Percentiles rank a stretch among this genome's conserved stretches.
phyloP scores from a whole-genome alignment of 1,284 basidiomycete genomes.

The Puccinia brachypodii region DNA sequence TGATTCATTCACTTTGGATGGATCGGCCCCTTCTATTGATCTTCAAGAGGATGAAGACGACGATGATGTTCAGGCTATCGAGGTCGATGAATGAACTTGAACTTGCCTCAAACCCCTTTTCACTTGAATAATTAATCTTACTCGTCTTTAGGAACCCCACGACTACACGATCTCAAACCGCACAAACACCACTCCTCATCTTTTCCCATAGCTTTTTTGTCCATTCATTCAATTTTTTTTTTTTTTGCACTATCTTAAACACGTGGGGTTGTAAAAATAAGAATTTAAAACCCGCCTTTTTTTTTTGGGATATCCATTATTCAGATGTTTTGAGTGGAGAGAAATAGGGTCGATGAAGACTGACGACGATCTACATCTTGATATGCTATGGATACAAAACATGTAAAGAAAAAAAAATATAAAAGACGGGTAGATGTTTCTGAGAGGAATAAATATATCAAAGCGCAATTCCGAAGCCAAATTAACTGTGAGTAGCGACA shows the following conservation, averaged over 20 bases:
- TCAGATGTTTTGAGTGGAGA: too few species aligned
- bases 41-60: constrained; percentile 14
- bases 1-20: not conserved
- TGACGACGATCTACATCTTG: too few species aligned
- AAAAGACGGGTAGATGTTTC: too few species aligned
- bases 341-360: too few species aligned
- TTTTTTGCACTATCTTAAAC: too few species aligned
- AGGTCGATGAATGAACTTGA: constrained; percentile 1
- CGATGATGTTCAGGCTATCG: constrained; percentile 4
- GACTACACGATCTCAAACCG: not conserved
- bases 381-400: too few species aligned
- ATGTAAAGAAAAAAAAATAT: too few species aligned
- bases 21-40: not conserved
- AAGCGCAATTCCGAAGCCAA: too few species aligned
- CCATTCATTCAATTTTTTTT: too few species aligned
- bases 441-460: too few species aligned
- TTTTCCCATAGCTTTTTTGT: not conserved
- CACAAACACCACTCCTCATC: not conserved
- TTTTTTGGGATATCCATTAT: too few species aligned
- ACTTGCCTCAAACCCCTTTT: not conserved
- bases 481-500: too few species aligned
- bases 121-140: not conserved
- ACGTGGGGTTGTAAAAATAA: not conserved
- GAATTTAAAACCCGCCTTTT: not conserved
- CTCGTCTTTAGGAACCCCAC: not conserved